Evolutionary conservation across 78 protist species (phyloP).

Genomic region (Cavenderia fasciculata): DNA sequence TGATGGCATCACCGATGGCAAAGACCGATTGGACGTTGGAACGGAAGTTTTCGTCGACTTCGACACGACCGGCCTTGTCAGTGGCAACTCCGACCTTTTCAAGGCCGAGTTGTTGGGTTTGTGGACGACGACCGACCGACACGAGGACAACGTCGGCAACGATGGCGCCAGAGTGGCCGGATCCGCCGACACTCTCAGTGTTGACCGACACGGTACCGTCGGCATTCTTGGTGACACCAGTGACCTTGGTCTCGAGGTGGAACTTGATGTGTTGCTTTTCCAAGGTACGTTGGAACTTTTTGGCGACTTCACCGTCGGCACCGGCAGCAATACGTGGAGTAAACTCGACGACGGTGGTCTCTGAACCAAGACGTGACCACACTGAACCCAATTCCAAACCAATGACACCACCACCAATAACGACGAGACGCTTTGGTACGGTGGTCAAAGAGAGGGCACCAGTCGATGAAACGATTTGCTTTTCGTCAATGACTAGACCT

Average conservation of each 20-base stretch:
- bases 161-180: constrained; percentile 37
- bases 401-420: constrained; percentile 99
- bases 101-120: constrained; percentile 93
- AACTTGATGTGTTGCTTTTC: constrained; percentile 94
- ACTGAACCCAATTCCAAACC: constrained; percentile 99
- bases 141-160: constrained; percentile 94
- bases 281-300: constrained; percentile 84
- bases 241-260: constrained; percentile 91
- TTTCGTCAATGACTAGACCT: constrained; percentile 89
- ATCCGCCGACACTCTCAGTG: constrained; percentile 83
- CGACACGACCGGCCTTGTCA: constrained; percentile 90
- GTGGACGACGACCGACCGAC: constrained; percentile 97
- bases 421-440: constrained; percentile 96
- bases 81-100: constrained; percentile 84
- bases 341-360: constrained; percentile 98
- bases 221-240: constrained; percentile 32
- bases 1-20: constrained; percentile 99
- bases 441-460: constrained; percentile 94
- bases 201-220: constrained; percentile 70
- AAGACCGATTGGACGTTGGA: constrained; percentile 92
- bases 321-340: constrained; percentile 90
- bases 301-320: constrained; percentile 87
- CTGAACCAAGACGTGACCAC: constrained; percentile 98
- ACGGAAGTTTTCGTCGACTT: constrained; percentile 83
- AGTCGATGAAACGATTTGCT: constrained; percentile 93